These are phyloP conservation scores for Hypsizygus marmoreus DNA, from an alignment of 768 basidiomycete species.

Conservation along the genomic window DNA sequence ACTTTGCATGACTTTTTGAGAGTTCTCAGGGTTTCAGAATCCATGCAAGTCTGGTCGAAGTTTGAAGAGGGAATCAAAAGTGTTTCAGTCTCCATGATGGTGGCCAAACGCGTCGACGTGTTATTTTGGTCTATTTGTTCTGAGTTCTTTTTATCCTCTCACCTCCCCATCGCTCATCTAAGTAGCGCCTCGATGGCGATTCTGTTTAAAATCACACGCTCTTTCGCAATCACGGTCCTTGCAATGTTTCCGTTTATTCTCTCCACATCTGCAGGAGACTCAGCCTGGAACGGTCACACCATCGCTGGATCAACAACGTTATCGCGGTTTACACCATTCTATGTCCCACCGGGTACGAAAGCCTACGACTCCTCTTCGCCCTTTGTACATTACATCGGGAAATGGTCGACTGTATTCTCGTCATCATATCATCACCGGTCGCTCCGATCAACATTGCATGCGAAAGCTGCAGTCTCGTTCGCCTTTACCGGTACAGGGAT, in stretches of 20 bases:
- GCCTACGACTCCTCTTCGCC: conserved; percentile 71
- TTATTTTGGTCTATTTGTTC: no score
- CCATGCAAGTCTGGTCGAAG: no score
- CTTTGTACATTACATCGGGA: conserved; percentile 60
- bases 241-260: conserved; percentile 12
- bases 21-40: no score
- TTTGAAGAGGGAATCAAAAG: no score
- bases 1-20: no score
- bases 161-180: background rate
- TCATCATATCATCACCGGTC: conserved; percentile 50
- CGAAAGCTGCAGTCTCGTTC: conserved; percentile 53
- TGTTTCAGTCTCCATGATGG: no score
- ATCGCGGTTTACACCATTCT: conserved; percentile 63
- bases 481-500: conserved; percentile 73
- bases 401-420: conserved; percentile 60
- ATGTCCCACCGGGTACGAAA: conserved; percentile 72
- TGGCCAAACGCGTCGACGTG: no score
- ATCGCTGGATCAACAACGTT: conserved; percentile 49
- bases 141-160: no score
- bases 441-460: conserved; percentile 49
- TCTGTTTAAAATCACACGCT: conserved; percentile 2
- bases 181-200: conserved; percentile 12
- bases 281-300: conserved; percentile 73
- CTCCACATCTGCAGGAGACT: conserved; percentile 29
- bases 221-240: conserved; percentile 12